Percentiles rank a stretch among this genome's conserved stretches.
Conservation (phyloP, 2,329 filamentous ascomycete species). For the Botrytis deweyae region DNA sequence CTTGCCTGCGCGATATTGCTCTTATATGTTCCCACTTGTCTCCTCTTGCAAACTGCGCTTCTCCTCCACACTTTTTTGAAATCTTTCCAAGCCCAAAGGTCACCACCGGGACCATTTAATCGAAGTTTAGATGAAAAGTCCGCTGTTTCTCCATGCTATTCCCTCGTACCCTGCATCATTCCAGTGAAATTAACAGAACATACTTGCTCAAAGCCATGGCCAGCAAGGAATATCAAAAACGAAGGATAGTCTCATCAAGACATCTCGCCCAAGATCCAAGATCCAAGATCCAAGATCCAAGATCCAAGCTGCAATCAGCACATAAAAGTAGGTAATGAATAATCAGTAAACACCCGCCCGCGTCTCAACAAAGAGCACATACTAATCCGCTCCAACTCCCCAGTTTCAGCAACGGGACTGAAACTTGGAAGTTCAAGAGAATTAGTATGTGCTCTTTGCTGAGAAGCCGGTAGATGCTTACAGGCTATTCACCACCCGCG, state of each 20-base stretch:
- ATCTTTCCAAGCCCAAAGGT: conserved; percentile 57
- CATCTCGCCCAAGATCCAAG: neutral
- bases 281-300: neutral
- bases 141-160: neutral
- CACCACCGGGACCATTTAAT: conserved; percentile 65
- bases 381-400: neutral
- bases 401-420: neutral
- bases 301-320: neutral
- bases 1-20: neutral
- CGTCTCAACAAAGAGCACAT: neutral
- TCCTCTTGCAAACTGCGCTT: conserved; percentile 81
- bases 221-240: neutral
- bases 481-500: conserved; percentile 23
- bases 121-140: neutral
- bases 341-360: neutral
- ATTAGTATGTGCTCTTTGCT: neutral
- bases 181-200: no score
- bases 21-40: conserved; percentile 59
- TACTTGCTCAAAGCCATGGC: neutral
- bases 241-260: no score
- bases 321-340: neutral
- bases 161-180: no score
- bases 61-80: conserved; percentile 99
- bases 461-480: neutral
- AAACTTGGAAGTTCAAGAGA: neutral